Evolutionary conservation across 2,329 filamentous ascomycete genomes (phyloP), one percentile per base, ranked within the genome.

Genomic region (Ceratocystis alfenasii): DNA sequence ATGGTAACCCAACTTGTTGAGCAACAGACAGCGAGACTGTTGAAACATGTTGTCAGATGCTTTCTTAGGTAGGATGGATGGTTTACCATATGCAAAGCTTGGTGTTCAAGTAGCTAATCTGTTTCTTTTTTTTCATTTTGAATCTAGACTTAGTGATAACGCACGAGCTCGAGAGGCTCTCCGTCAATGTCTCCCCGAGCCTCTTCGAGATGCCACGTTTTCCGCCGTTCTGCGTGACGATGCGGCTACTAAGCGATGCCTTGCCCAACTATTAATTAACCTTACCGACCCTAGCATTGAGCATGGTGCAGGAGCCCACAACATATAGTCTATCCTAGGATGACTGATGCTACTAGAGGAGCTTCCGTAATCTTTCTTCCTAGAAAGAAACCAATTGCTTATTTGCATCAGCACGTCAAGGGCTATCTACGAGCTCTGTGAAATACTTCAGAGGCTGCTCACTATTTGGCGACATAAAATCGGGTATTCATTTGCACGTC

Each of bases 1-100:
- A 99, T 99, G 94, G 94, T 99, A 66, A 91, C 88, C 64, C 93
- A 97, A 77, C 83, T 99, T 46, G 94, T 97, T 48, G 94, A 99
- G 76, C 93, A 96, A 73, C 94, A 99, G 77, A 99, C 94, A 1
- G 94, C 95, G 36, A 84, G 94, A 64, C 81, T 99, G 60, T 84
- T 99, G 28, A 99, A 99, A 82, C 94, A 99, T 74, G 94, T 99
- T 66, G 94, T 99, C 44, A 83, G 94, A 70, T 99, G 94, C 78
- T 99, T 99, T 76, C 82, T 99, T 73, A 85, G 94, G 90, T 95
- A 79, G 71, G 85, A 78, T 5, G 6, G 46, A n/a, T 5, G 17
- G 25, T 10, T 57, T 22, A 36, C 33, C 33, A 10, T 36, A 36
- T 36, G 33, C 33, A 36, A 36, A 12, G 33, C 2, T 36, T 36